Base-by-base conservation (phyloP, 176 grass and related monocot genomes). In the Aechmea fasciata region DNA sequence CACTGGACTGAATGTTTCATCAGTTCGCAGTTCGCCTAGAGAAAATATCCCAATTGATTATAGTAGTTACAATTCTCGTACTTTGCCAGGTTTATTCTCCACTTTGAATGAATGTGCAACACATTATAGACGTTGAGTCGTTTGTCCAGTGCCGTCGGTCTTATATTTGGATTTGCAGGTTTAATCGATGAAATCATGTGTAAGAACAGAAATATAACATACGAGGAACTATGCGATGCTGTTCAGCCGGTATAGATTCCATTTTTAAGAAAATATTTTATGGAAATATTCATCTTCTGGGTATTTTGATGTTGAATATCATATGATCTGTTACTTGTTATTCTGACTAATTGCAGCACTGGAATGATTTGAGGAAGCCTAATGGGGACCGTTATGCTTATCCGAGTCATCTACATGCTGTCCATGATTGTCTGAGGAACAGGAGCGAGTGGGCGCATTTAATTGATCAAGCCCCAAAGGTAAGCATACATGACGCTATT, bases 361-460 rank as follows among this genome's bases (percentile, higher is more conserved):
- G 85, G 80, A 67, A 68, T 50, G 78, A 87, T 78, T 73, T 83
- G 68, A 85, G 80, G 78, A 92, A 92, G 81, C 84, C 77, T 66
- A 90, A 79, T 62, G 74, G 63, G 22, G 89, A 92, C 72, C 70
- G 76, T 57, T 79, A 78, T 85, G 69, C 62, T 47, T 85, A 87
- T 75, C 57, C 79, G 69, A 90, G 70, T 67, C 73, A 70, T 59
- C 70, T 74, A 52, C 84, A 85, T 82, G 86, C 89, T 70, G 87
- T 97, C 41, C 78, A 92, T 12, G 89, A 90, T 77, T 92, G 82
- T 73, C 80, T 97, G 70, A 87, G 79, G 64, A 85, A 77, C 67
- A 85, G 80, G 50, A 85, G 48, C 50, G 93, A 97, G 69, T 97
- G 93, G 93, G 74, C 82, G 79, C 84, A 92, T 82, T 76, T 97